Evolutionary conservation across 148 eudicot genomes (phyloP).

Genomic region (Fagopyrum esculentum): DNA sequence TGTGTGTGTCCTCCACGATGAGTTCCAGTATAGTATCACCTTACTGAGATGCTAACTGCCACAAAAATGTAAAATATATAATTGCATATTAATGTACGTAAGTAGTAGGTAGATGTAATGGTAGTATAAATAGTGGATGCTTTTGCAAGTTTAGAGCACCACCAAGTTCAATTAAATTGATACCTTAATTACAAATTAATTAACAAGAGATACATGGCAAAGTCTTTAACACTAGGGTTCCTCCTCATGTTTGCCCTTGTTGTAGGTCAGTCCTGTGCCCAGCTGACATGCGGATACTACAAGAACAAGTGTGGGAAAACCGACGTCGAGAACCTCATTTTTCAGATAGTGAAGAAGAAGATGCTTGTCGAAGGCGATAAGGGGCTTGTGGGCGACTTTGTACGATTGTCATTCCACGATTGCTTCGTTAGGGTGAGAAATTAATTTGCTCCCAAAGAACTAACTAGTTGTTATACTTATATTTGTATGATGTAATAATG

Average conservation of each 20-base stretch:
- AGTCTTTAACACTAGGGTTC: neutral
- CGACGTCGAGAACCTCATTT: neutral
- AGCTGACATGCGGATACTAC: neutral
- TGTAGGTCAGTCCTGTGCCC: neutral
- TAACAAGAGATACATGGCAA: neutral
- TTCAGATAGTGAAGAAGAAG: neutral
- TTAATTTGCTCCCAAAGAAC: neutral
- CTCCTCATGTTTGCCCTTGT: neutral
- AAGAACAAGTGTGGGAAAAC: neutral
- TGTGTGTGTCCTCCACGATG: no score
- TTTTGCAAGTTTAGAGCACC: neutral
- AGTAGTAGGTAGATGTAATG: no score
- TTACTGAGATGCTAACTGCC: no score
- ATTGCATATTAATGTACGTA: no score
- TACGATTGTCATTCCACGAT: neutral
- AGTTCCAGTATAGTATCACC: no score
- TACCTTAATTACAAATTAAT: no score
- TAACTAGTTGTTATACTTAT: no score
- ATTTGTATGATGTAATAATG: neutral
- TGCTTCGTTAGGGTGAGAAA: neutral
- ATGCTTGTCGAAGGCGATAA: neutral
- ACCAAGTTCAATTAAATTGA: neutral
- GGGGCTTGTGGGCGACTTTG: slow-evolving; percentile 1
- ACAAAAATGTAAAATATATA: no score
- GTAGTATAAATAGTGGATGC: neutral